These are phyloP conservation scores for Agaricus subrufescens DNA, from an alignment of 768 basidiomycete genomes.

Conservation along the genomic window DNA sequence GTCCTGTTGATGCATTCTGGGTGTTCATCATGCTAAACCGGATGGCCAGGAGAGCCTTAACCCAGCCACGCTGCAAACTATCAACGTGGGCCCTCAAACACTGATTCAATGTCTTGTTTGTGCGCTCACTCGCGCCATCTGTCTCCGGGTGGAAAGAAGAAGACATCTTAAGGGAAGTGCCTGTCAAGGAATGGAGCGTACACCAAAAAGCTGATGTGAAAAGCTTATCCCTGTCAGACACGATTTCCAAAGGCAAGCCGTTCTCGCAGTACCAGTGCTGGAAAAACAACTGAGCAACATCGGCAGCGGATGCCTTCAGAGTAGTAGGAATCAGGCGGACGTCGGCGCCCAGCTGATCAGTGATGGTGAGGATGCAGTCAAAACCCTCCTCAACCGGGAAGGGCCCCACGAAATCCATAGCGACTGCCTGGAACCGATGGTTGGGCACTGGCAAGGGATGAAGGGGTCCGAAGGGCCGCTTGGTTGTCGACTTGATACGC, in stretches of 20 bases:
- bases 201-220: constrained; percentile 26
- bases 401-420: constrained; percentile 10
- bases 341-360: constrained; percentile 7
- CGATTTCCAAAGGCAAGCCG: constrained; percentile 23
- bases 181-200: constrained; percentile 18
- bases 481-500: constrained; percentile 27
- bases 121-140: no score
- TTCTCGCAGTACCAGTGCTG: constrained; percentile 25
- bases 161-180: constrained; percentile 19
- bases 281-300: constrained; percentile 15
- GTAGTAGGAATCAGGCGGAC: constrained; percentile 8
- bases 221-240: constrained; percentile 25
- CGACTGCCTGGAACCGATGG: not conserved
- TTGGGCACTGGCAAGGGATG: not conserved
- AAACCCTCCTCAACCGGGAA: not conserved
- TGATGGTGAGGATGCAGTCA: constrained; percentile 4
- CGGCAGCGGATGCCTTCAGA: not conserved
- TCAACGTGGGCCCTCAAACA: no score
- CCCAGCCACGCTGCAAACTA: no score
- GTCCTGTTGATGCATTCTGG: no score
- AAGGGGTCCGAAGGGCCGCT: constrained; percentile 25
- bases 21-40: no score
- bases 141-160: no score
- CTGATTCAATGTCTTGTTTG: no score
- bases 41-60: accelerated